These are phyloP conservation scores for Apiosordaria backusii DNA, from an alignment of 495 filamentous ascomycete genomes.

Conservation along the genomic window DNA sequence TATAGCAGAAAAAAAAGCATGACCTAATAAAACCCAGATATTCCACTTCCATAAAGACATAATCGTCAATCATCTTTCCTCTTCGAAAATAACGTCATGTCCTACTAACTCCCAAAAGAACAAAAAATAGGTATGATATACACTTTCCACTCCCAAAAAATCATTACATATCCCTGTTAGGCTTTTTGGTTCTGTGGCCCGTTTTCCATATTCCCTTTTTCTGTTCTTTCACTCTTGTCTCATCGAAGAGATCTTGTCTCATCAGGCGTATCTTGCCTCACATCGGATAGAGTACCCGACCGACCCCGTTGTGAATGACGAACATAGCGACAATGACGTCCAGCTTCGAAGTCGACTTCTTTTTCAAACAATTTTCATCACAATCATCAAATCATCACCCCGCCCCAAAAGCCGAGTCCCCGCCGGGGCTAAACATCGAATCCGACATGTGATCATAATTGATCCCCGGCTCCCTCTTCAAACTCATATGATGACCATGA, in stretches of 20 bases:
- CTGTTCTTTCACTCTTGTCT: neutral
- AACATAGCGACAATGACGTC: neutral
- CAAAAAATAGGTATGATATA: neutral
- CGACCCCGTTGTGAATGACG: neutral
- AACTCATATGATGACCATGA: slow-evolving; percentile 6
- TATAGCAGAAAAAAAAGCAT: too few relatives aligned
- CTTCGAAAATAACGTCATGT: too few relatives aligned
- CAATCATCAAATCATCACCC: slow-evolving; percentile 3
- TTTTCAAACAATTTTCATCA: neutral
- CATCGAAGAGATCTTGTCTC: neutral
- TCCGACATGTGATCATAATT: slow-evolving; percentile 35
- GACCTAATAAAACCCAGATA: too few relatives aligned
- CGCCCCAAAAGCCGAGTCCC: slow-evolving; percentile 16
- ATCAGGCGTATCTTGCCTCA: too few relatives aligned
- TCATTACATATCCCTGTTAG: neutral
- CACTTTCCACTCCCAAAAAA: neutral
- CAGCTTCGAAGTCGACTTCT: neutral
- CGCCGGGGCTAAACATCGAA: slow-evolving; percentile 24
- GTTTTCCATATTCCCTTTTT: neutral
- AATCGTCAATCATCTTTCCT: too few relatives aligned
- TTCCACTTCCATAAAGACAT: too few relatives aligned
- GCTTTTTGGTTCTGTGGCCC: neutral
- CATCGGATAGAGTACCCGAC: neutral
- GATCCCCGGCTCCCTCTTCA: slow-evolving; percentile 26
- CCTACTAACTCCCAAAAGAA: neutral